Percentiles rank a stretch among this genome's conserved stretches.
Conservation (phyloP, 257 asterid species). For the Dorcoceras hygrometricum region DNA sequence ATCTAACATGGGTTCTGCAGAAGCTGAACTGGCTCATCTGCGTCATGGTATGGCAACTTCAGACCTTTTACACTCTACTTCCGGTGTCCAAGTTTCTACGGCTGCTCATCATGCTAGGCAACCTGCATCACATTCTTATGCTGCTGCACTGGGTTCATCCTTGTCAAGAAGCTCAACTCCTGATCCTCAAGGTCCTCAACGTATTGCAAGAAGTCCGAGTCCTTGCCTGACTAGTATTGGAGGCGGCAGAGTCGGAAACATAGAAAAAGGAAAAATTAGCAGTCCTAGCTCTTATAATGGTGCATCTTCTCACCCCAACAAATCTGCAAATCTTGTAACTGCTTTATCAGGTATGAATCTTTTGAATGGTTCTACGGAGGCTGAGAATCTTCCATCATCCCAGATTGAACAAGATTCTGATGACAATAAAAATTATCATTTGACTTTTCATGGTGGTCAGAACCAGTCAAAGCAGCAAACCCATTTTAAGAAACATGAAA, state of each 20-base stretch:
- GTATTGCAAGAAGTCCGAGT: conserved; percentile 78
- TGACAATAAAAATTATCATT: conserved; percentile 50
- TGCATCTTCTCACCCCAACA: conserved; percentile 49
- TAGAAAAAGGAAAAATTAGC: conserved; percentile 62
- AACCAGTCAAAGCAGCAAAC: conserved; percentile 52
- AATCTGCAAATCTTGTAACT: conserved; percentile 65
- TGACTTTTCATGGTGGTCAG: conserved; percentile 57
- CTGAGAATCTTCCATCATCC: conserved; percentile 45
- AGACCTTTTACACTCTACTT: conserved; percentile 44
- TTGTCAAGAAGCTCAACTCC: conserved; percentile 96
- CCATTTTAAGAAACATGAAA: conserved; percentile 40
- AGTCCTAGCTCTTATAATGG: conserved; percentile 57
- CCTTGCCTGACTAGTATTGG: conserved; percentile 93
- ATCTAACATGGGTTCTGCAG: conserved; percentile 45
- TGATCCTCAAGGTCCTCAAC: conserved; percentile 91
- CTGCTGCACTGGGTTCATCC: conserved; percentile 86
- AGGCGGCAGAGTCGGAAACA: conserved; percentile 55
- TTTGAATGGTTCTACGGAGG: conserved; percentile 53
- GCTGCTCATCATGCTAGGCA: conserved; percentile 48
- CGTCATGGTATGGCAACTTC: conserved; percentile 47
- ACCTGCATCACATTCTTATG: conserved; percentile 77
- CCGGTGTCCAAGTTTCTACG: conserved; percentile 47
- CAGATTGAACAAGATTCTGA: conserved; percentile 40
- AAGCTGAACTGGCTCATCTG: conserved; percentile 62
- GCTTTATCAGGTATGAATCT: conserved; percentile 82